These are phyloP conservation scores for Pestalotiopsis sp. DNA, from an alignment of 2,329 filamentous ascomycete genomes.

Conservation along the genomic window DNA sequence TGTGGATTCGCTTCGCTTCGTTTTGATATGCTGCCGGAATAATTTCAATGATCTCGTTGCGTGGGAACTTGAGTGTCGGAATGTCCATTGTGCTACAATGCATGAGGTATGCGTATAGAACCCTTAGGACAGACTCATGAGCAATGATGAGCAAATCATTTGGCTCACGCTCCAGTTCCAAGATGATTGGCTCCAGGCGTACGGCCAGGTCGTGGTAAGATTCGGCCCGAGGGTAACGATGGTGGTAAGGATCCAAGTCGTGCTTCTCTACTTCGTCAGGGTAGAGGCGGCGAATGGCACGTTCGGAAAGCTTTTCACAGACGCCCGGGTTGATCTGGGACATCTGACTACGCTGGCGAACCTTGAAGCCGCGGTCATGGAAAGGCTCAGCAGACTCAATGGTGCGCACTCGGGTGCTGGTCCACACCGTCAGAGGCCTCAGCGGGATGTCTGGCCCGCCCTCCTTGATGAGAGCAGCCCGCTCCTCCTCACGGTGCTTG, in stretches of 20 bases:
- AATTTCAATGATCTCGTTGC: conserved; percentile 98
- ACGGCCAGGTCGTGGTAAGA: conserved; percentile 99
- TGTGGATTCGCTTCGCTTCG: conserved; percentile 86
- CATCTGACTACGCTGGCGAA: conserved; percentile 93
- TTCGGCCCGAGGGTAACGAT: conserved; percentile 94
- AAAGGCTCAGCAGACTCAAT: conserved; percentile 87
- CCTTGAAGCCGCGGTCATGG: conserved; percentile 78
- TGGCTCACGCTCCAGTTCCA: conserved; percentile 94
- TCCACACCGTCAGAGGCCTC: conserved; percentile 90
- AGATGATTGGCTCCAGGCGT: conserved; percentile 93
- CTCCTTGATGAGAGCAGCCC: conserved; percentile 67
- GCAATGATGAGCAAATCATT: conserved; percentile 98
- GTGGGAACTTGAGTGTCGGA: conserved; percentile 88
- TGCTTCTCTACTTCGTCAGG: conserved; percentile 93
- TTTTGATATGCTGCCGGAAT: conserved; percentile 98
- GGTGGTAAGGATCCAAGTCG: conserved; percentile 93
- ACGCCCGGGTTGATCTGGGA: conserved; percentile 96
- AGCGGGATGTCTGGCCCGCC: conserved; percentile 70
- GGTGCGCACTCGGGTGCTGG: conserved; percentile 86
- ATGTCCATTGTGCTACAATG: conserved; percentile 96
- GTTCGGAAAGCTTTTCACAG: conserved; percentile 90
- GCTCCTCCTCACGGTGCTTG: conserved; percentile 82
- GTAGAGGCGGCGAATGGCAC: conserved; percentile 77
- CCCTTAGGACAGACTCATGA: conserved; percentile 95
- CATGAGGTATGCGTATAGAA: conserved; percentile 98